Conservation (phyloP, 2,329 filamentous ascomycete genomes). For the Bipolaris bicolor region DNA sequence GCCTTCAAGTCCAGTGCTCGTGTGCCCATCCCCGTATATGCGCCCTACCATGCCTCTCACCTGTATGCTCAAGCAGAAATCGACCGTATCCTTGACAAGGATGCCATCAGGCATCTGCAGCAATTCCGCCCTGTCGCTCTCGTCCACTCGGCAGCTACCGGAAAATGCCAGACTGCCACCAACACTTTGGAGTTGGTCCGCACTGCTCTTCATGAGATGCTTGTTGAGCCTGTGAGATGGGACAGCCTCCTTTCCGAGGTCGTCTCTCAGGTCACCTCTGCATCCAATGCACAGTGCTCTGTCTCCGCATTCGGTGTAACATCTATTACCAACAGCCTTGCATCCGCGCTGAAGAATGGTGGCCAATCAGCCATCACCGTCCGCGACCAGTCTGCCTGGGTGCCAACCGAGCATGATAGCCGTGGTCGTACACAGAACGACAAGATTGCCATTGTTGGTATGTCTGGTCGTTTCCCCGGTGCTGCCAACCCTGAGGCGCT, state of each 20-base stretch:
- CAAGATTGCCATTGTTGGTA: slow-evolving; percentile 85
- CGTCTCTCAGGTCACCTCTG: slow-evolving; percentile 54
- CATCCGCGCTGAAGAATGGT: slow-evolving; percentile 60
- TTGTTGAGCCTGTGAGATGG: slow-evolving; percentile 57
- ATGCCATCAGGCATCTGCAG: slow-evolving; percentile 50
- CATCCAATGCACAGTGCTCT: slow-evolving; percentile 50
- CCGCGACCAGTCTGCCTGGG: slow-evolving; percentile 56
- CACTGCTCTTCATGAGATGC: slow-evolving; percentile 53
- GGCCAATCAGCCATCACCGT: slow-evolving; percentile 53
- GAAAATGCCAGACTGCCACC: slow-evolving; percentile 54
- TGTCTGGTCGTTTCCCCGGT: slow-evolving; percentile 78
- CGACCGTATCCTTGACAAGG: slow-evolving; percentile 56
- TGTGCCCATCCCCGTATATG: slow-evolving; percentile 61
- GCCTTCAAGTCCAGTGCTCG: slow-evolving; percentile 58
- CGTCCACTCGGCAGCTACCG: slow-evolving; percentile 56
- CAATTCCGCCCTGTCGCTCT: slow-evolving; percentile 52
- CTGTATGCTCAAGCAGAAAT: slow-evolving; percentile 60
- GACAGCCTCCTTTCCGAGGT: slow-evolving; percentile 56
- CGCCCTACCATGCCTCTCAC: slow-evolving; percentile 65
- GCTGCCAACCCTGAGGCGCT: slow-evolving; percentile 73
- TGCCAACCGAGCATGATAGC: slow-evolving; percentile 32
- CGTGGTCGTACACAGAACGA: slow-evolving; percentile 60
- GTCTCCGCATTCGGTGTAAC: slow-evolving; percentile 59
- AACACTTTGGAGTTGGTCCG: slow-evolving; percentile 55
- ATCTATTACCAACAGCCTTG: slow-evolving; percentile 62